Base-by-base conservation (phyloP, 352 stramenopile species). In the Pythium angustatum region DNA sequence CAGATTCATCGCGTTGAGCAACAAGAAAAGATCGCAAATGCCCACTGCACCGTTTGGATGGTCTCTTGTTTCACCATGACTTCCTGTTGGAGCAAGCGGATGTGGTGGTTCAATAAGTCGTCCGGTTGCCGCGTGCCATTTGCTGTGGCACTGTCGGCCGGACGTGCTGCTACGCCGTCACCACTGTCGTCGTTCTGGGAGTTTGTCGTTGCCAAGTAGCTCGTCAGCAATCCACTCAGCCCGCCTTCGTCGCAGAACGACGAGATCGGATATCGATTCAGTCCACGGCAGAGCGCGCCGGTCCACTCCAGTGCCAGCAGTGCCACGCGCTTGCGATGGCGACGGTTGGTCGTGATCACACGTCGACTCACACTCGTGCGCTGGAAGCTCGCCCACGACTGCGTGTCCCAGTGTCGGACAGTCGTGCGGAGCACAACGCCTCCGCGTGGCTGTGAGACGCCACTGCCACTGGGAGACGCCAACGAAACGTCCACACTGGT, bases 161-260 rank as follows among this genome's bases (percentile, higher is more conserved):
- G 19, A 28, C 3, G 2, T 21, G 12, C 40, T 47, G 2, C 40
- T 5, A 15, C 26, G 5, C 19, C 14, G 36, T 15, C 6, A 24
- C 17, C 0, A 21, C 6, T 45, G 33, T 17, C 28, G 15, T 31
- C 28, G 9, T 47, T 11, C 19, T 40, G 28, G 11, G 1, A 26
- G 9, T 22, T 58, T 22, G 34, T 52, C 2, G 62, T 38, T 10
- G 57, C 62, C 34, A 75, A 49, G 21, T 62, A 70, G 15, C 26
- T 48, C 5, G 71, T 80, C 12, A 94, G 50, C 5, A 91, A 56
- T 43, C 75, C 68, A 19, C 73, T 84, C 22, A 94, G 71, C 5
- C 85, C 85, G 36, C 79, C 83, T 50, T 82, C 78, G 68, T 94
- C 85, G 48, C 77, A 91, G 27, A 94, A 81, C 0, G 78, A 89